Evolutionary conservation across 225 moss, liverwort and hornwort species (phyloP).

Genomic region (Lunularia cruciata): DNA sequence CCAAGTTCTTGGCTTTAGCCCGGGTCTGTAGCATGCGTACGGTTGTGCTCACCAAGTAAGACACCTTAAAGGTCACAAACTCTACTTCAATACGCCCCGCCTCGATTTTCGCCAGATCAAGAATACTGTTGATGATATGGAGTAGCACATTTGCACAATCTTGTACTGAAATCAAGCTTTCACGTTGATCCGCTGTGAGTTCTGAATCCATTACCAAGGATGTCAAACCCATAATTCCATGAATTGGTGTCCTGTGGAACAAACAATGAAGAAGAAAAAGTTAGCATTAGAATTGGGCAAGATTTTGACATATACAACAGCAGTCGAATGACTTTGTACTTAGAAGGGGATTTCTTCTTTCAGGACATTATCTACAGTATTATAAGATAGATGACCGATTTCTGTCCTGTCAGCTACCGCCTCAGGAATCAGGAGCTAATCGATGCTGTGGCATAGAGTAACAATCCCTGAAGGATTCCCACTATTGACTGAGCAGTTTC

Average conservation of each 20-base stretch:
- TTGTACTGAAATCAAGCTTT: slow-evolving; percentile 50
- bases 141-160: slow-evolving; percentile 63
- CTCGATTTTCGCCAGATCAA: slow-evolving; percentile 67
- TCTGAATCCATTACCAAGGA: slow-evolving; percentile 50
- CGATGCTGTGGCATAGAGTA: too few relatives aligned
- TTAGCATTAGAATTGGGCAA: too few relatives aligned
- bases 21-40: slow-evolving; percentile 49
- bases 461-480: too few relatives aligned
- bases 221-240: slow-evolving; percentile 67
- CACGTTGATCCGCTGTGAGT: slow-evolving; percentile 49
- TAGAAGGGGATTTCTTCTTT: too few relatives aligned
- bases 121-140: slow-evolving; percentile 64
- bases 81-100: slow-evolving; percentile 63
- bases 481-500: too few relatives aligned
- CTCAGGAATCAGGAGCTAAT: too few relatives aligned
- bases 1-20: slow-evolving; percentile 39
- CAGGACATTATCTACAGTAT: too few relatives aligned
- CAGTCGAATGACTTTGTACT: too few relatives aligned
- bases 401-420: too few relatives aligned
- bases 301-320: too few relatives aligned
- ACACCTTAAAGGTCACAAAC: slow-evolving; percentile 51
- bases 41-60: slow-evolving; percentile 51
- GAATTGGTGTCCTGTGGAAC: slow-evolving; percentile 66
- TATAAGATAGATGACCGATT: too few relatives aligned
- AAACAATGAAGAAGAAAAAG: too few relatives aligned